Percentiles rank a stretch among this genome's conserved stretches.
Evolutionary conservation across 2,329 filamentous ascomycete genomes (phyloP).

Genomic region (Chaetomium sp.): DNA sequence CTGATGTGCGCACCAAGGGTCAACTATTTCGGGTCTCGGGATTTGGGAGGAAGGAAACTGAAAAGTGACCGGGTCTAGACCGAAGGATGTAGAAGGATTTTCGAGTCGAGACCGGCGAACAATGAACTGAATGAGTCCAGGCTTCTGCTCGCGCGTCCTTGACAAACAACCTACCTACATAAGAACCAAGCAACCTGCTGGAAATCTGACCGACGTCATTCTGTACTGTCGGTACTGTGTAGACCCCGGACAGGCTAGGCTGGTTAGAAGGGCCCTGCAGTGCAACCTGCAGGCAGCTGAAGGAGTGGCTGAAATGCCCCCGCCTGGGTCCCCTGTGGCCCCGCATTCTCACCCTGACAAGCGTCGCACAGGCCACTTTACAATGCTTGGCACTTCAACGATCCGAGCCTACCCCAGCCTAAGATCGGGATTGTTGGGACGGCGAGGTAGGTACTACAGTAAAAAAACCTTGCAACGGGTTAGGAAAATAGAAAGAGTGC

Average conservation of each 20-base stretch:
- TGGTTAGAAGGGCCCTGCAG: slow-evolving; percentile 18
- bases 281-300: slow-evolving; percentile 21
- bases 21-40: slow-evolving; percentile 12
- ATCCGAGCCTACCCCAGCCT: neutral
- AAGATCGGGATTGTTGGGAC: neutral
- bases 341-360: slow-evolving; percentile 5
- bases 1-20: slow-evolving; percentile 17
- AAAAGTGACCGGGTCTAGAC: slow-evolving; percentile 7
- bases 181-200: slow-evolving; percentile 9
- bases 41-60: neutral
- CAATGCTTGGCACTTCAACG: slow-evolving; percentile 2
- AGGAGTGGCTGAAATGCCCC: neutral
- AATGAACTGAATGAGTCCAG: slow-evolving; percentile 5
- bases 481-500: neutral
- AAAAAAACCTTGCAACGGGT: neutral
- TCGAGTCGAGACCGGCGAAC: slow-evolving; percentile 2
- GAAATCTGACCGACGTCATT: slow-evolving; percentile 29
- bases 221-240: slow-evolving; percentile 5
- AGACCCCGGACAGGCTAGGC: neutral
- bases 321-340: neutral
- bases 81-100: slow-evolving; percentile 3
- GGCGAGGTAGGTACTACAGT: neutral
- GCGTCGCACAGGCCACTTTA: neutral
- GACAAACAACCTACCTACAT: no score
- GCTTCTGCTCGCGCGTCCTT: neutral